Conservation (phyloP, 352 stramenopile species). For the Pythium dissotocum region DNA sequence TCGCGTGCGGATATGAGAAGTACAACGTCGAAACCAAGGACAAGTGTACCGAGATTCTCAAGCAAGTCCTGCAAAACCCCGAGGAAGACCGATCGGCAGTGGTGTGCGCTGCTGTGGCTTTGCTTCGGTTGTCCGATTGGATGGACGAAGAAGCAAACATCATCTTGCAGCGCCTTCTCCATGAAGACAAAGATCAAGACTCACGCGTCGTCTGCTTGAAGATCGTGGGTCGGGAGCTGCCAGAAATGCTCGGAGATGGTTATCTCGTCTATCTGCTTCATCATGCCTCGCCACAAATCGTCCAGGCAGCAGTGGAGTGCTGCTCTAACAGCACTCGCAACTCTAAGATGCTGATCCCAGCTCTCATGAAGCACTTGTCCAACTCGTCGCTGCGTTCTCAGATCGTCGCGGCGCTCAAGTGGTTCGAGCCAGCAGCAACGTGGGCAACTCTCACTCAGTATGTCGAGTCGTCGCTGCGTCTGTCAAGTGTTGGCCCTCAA, state of each 20-base stretch:
- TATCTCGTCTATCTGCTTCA: slow-evolving; percentile 87
- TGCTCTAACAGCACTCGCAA: slow-evolving; percentile 75
- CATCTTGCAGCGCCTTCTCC: slow-evolving; percentile 72
- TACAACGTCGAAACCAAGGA: slow-evolving; percentile 54
- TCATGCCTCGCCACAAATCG: slow-evolving; percentile 63
- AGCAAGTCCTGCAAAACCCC: slow-evolving; percentile 50
- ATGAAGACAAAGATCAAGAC: slow-evolving; percentile 74
- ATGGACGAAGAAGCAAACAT: slow-evolving; percentile 87
- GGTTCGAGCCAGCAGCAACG: slow-evolving; percentile 62
- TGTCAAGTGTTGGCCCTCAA: slow-evolving; percentile 13
- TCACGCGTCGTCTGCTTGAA: slow-evolving; percentile 78
- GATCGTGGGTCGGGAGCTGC: slow-evolving; percentile 80
- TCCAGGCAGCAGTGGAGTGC: slow-evolving; percentile 79
- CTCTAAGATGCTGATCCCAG: slow-evolving; percentile 84
- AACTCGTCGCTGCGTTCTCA: slow-evolving; percentile 65
- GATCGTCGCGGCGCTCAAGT: slow-evolving; percentile 68
- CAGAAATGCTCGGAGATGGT: slow-evolving; percentile 77
- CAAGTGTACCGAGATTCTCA: slow-evolving; percentile 64
- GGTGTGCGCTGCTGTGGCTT: slow-evolving; percentile 73
- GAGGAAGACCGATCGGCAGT: slow-evolving; percentile 70
- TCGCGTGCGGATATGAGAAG: slow-evolving; percentile 78
- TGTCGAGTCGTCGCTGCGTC: slow-evolving; percentile 43
- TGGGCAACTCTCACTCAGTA: slow-evolving; percentile 75
- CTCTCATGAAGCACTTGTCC: slow-evolving; percentile 75
- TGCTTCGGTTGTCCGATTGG: slow-evolving; percentile 77